Base-by-base conservation (phyloP, 345 rosid genomes). In the Raphanus raphanistrum region DNA sequence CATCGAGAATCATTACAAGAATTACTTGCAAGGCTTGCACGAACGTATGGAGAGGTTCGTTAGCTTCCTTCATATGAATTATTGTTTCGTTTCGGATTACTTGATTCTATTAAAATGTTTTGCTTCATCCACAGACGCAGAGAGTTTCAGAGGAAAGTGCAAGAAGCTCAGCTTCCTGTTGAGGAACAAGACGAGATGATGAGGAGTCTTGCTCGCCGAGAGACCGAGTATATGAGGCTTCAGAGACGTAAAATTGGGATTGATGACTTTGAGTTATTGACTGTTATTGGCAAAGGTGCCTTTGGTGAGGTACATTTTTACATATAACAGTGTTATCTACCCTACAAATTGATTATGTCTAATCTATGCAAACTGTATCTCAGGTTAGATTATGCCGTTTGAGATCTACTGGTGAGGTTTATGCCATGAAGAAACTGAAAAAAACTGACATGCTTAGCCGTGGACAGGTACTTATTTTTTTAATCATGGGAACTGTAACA, bases 391-490 rank as follows among this genome's bases (percentile, higher is more conserved):
- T 95, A 68, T 92, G 97, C 84, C 91, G 97, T 68, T 90, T 88
- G 76, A 95, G 92, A 88, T 79, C 62, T 68, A 90, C 92, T 0
- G 92, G 97, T 75, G 96, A 95, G 82, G 88, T 95, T 79, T 92
- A 84, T 65, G 97, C 99, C 31, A 89, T 95, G 98, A 95, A 95
- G 89, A 95, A 95, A 79, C 73, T 95, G 87, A 95, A 92, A 84
- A 92, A 92, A 78, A 90, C 94, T 12, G 99, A 95, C 75, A 95
- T 95, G 99, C 98, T 95, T 84, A 92, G 96, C 84, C 97, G 99
- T 78, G 99, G 99, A 72, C 98, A 95, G 98, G 99, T 92, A 73
- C 83, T 48, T 45, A 29, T 9, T 66, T 25, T 26, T 63, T 58
- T 3, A 21, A 25, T 57, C 13, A 57, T 5, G 2, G 32, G 13